Evolutionary conservation across 805 yeast genomes (phyloP), one percentile per base, ranked within the genome.

Genomic region (Saturnispora zaruensis): DNA sequence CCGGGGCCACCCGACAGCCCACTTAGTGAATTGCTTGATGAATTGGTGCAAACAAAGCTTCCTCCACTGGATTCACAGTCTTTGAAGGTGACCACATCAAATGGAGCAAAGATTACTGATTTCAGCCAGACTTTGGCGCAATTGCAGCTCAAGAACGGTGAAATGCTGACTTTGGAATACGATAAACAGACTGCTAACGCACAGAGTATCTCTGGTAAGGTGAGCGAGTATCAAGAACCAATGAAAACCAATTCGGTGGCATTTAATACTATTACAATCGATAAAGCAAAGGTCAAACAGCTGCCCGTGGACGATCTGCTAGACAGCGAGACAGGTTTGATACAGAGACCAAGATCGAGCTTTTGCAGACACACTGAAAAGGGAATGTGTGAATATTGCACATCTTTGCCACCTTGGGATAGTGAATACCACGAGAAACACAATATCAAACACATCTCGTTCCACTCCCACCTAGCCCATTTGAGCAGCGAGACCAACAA

Each of bases 331-430:
- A 76, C 77, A 41, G 99, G 99, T 0, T 69, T 84, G 49, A 87
- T 93, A 50, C 66, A 74, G 26, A 75, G 99, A 32, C 66, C 71
- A 34, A 74, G 71, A 54, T 77, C 87, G 1, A 58, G 65, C 2
- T 69, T 89, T 53, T 91, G 99, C 66, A 78, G 82, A 52, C 99
- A 93, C 64, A 85, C 91, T 3, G 91, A 82, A 36, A 84, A 83
- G 58, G 99, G 98, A 2, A 93, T 93, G 98, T 93, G 99, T 66
- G 99, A 93, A 61, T 88, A 89, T 63, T 93, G 98, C 65, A 81
- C 95, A 32, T 96, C 98, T 0, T 69, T 93, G 47, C 96, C 96
- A 33, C 98, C 99, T 2, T 93, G 91, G 87, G 96, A 93, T 65
- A 75, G 75, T 55, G 78, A 74, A 21, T 91, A 89, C 63, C 82